A percentile compares a stretch with the other conserved stretches of the same genome.
These are phyloP conservation scores for Heritiera littoralis DNA, from an alignment of 345 rosid genomes.

Conservation along the genomic window DNA sequence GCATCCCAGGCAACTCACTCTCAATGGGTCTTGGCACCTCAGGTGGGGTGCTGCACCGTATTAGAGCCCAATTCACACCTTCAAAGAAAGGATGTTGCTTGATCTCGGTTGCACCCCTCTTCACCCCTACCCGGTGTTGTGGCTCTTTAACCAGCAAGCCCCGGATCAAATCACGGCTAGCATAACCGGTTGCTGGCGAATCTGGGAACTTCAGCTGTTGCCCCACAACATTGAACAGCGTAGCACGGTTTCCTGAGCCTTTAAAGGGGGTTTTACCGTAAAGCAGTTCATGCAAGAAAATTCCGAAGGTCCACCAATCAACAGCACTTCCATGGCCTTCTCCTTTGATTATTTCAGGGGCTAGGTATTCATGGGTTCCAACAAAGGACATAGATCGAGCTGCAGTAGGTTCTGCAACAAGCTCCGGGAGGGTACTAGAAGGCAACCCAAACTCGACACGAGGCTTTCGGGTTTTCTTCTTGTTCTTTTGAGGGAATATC, in stretches of 20 bases:
- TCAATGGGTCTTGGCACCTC: constrained; percentile 88
- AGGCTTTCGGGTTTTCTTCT: constrained; percentile 66
- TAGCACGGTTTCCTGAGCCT: constrained; percentile 93
- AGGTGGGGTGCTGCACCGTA: constrained; percentile 95
- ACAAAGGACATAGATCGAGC: constrained; percentile 98
- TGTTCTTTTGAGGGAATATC: constrained; percentile 72
- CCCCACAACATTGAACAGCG: constrained; percentile 90
- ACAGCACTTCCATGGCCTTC: constrained; percentile 99
- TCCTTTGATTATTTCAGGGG: constrained; percentile 48
- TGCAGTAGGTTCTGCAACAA: constrained; percentile 91
- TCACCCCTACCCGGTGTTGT: constrained; percentile 84
- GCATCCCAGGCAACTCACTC: constrained; percentile 45
- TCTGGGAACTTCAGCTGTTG: constrained; percentile 91
- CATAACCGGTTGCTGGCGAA: constrained; percentile 80
- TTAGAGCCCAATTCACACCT: constrained; percentile 97
- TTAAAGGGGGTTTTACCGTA: constrained; percentile 94
- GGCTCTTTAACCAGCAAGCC: constrained; percentile 94
- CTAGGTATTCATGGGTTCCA: constrained; percentile 93
- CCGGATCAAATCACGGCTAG: constrained; percentile 81
- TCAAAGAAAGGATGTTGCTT: constrained; percentile 96
- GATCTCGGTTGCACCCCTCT: constrained; percentile 97
- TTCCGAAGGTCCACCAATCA: constrained; percentile 99
- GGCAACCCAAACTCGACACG: constrained; percentile 53
- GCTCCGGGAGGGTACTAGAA: constrained; percentile 68
- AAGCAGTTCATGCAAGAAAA: constrained; percentile 83